phyloP scores from a whole-genome alignment of 352 stramenopile genomes.

The Pythium chondricola region DNA sequence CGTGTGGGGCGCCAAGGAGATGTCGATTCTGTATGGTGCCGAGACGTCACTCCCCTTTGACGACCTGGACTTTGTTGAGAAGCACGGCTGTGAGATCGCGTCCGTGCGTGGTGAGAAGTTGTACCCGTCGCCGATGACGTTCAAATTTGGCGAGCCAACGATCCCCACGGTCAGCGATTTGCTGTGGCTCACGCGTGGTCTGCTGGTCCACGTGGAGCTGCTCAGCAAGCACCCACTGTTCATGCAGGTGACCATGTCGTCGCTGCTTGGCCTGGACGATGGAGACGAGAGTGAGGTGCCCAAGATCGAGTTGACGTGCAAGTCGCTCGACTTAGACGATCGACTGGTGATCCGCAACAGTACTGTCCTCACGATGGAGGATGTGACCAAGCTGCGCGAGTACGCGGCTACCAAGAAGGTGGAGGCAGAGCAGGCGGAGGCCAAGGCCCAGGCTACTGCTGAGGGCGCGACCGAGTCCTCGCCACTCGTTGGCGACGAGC shows the following conservation, averaged over 20 bases:
- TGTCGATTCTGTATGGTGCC: conserved; percentile 69
- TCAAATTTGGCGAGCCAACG: conserved; percentile 62
- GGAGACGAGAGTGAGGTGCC: conserved; percentile 20
- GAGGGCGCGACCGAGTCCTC: too few relatives aligned
- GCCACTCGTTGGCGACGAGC: neutral
- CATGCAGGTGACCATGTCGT: conserved; percentile 61
- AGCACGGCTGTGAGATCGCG: conserved; percentile 39
- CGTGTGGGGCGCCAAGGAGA: conserved; percentile 74
- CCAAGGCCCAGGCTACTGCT: too few relatives aligned
- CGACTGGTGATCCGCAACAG: conserved; percentile 73
- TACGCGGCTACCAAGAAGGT: conserved; percentile 29
- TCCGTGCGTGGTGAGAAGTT: conserved; percentile 36
- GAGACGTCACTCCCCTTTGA: conserved; percentile 75
- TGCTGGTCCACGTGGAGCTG: conserved; percentile 59
- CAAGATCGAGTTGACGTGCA: conserved; percentile 55
- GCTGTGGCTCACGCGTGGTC: conserved; percentile 63
- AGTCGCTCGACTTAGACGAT: conserved; percentile 53
- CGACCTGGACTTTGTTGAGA: conserved; percentile 67
- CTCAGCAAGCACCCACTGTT: conserved; percentile 60
- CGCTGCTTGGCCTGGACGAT: conserved; percentile 54
- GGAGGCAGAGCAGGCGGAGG: too few relatives aligned
- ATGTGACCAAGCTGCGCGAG: conserved; percentile 58
- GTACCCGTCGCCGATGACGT: conserved; percentile 67
- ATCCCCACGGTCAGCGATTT: conserved; percentile 56
- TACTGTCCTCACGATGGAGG: conserved; percentile 69